Conservation (phyloP, 257 asterid genomes). For the Solanum megistacrolobum region DNA sequence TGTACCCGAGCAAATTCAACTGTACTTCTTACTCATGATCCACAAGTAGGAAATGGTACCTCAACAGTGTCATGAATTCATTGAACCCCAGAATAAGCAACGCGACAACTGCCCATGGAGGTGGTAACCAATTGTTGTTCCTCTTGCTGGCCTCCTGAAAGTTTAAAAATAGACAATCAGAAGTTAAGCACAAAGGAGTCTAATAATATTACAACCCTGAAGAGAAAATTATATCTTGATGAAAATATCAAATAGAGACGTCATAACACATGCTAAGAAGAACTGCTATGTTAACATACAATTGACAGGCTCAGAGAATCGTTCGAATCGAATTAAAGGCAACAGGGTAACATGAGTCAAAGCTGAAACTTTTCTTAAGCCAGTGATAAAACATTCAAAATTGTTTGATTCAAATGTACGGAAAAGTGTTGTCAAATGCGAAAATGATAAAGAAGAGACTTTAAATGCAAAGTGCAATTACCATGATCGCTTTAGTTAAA, state of each 20-base stretch:
- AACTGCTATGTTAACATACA: neutral
- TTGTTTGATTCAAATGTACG: neutral
- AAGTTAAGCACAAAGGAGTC: neutral
- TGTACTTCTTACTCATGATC: neutral
- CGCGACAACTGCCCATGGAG: constrained; percentile 95
- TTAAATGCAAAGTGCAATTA: neutral
- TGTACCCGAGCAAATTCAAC: neutral
- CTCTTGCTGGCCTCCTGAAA: constrained; percentile 91
- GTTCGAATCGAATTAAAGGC: neutral
- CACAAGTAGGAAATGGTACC: constrained; percentile 32
- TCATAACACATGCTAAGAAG: neutral
- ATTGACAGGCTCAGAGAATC: neutral
- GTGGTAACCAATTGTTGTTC: constrained; percentile 90
- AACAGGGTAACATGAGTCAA: neutral
- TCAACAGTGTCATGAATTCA: constrained; percentile 94
- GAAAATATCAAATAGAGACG: neutral
- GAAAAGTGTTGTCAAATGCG: neutral
- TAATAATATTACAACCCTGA: neutral
- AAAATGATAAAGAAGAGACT: neutral
- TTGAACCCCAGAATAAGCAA: constrained; percentile 83
- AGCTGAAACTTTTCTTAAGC: neutral
- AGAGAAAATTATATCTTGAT: neutral
- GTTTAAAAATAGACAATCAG: constrained; percentile 1
- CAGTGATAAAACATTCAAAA: neutral
- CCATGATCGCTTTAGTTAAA: neutral